Conservation (phyloP, 495 filamentous ascomycete species). For the Aspergillus egyptiacus region DNA sequence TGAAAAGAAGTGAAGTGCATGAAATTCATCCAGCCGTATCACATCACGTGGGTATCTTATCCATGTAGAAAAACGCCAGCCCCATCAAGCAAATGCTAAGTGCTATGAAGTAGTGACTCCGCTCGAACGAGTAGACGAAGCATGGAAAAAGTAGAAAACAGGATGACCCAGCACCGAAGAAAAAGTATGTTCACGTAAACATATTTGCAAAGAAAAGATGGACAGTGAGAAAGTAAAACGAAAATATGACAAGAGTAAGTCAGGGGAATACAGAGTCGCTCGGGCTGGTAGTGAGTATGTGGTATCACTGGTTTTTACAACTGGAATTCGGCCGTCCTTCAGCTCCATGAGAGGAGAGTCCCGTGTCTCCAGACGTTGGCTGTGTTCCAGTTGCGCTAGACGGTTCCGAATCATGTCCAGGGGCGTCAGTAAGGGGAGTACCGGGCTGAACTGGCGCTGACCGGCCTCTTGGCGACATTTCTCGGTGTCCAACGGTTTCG, state of each 20-base stretch:
- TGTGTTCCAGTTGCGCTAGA: neutral
- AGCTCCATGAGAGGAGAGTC: neutral
- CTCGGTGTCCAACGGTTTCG: neutral
- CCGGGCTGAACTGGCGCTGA: neutral
- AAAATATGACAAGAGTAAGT: neutral
- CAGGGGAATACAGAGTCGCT: neutral
- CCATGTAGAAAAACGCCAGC: neutral
- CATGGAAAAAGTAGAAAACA: neutral
- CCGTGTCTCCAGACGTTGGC: too few species aligned
- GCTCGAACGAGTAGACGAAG: neutral
- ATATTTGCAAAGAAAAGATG: neutral
- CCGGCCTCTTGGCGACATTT: neutral
- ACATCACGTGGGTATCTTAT: neutral
- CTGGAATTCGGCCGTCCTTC: neutral
- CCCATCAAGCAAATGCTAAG: neutral
- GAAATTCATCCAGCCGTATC: neutral
- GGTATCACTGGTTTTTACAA: conserved; percentile 3
- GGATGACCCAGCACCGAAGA: neutral
- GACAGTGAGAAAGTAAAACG: neutral
- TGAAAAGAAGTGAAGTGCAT: neutral
- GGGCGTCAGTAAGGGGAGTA: neutral
- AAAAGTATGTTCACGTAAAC: neutral
- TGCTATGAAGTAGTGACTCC: neutral
- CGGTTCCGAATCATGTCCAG: neutral
- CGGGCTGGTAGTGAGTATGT: neutral